These are phyloP conservation scores for Mortierella alpina DNA, from an alignment of 192 early-diverging fungal species.

Conservation along the genomic window DNA sequence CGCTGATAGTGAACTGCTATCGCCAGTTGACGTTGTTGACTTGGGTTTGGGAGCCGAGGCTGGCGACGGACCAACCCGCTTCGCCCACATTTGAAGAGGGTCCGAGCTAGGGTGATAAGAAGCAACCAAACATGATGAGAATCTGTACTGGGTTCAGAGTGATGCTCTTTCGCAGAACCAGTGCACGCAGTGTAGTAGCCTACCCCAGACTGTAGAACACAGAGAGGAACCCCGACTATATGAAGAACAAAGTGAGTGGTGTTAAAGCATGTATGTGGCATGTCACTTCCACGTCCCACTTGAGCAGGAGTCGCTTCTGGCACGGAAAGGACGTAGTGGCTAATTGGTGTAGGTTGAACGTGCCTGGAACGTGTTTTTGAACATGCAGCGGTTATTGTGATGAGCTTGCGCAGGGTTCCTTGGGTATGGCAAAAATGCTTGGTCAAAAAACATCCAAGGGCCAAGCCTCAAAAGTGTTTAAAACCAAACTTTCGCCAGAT, in stretches of 20 bases:
- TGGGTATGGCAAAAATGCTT: too few species aligned
- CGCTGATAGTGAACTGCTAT: constrained; percentile 60
- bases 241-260: background rate
- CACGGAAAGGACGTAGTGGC: too few species aligned
- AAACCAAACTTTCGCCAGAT: too few species aligned
- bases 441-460: too few species aligned
- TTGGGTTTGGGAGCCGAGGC: constrained; percentile 9
- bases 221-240: constrained; percentile 88
- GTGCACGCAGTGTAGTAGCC: background rate
- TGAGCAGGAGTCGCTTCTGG: too few species aligned
- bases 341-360: constrained; percentile 1
- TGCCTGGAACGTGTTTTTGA: constrained; percentile 85
- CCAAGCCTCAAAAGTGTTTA: too few species aligned
- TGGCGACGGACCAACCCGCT: constrained; percentile 22
- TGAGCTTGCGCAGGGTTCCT: background rate
- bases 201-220: constrained; percentile 91
- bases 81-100: constrained; percentile 43
- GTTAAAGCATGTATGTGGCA: background rate
- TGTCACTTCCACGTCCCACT: background rate
- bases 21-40: constrained; percentile 47
- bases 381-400: constrained; percentile 58
- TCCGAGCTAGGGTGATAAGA: constrained; percentile 3
- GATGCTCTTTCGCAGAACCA: background rate
- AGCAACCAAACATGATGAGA: background rate
- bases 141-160: background rate